Evolutionary conservation across 208 protist genomes (phyloP).

Genomic region (Angomonas deanei): DNA sequence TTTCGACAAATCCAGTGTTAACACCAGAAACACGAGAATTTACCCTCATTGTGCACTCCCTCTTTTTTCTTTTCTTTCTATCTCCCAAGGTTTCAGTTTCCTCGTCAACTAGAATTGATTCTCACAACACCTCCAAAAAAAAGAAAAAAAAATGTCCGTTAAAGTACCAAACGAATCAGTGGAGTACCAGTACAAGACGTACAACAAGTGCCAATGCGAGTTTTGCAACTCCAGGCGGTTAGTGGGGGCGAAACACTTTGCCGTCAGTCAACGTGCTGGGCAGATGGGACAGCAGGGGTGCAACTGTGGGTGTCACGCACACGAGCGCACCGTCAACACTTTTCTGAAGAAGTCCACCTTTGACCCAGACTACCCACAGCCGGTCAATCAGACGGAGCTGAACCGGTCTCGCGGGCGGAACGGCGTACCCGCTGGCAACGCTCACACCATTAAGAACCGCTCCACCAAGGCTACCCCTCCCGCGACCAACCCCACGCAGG

Average conservation of each 20-base stretch:
- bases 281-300: slow-evolving; percentile 6
- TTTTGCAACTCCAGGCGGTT: slow-evolving; percentile 77
- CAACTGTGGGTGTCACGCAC: not conserved
- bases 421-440: slow-evolving; percentile 17
- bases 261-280: slow-evolving; percentile 30
- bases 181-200: slow-evolving; percentile 58
- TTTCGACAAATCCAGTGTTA: not conserved
- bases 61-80: not conserved
- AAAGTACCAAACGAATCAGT: slow-evolving; percentile 51
- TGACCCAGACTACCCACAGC: slow-evolving; percentile 63
- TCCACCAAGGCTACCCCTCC: not conserved
- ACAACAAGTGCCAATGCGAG: slow-evolving; percentile 81
- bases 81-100: not conserved
- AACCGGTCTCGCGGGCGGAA: slow-evolving; percentile 67
- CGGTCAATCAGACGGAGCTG: slow-evolving; percentile 76
- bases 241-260: slow-evolving; percentile 75
- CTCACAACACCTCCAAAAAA: not conserved
- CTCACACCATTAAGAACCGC: not conserved
- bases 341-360: slow-evolving; percentile 26
- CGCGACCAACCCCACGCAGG: slow-evolving; percentile 26
- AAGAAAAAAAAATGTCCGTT: slow-evolving; percentile 38
- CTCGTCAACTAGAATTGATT: not conserved
- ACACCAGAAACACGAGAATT: not conserved
- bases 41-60: not conserved
- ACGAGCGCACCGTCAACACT: slow-evolving; percentile 20